Evolutionary conservation across 352 stramenopile species (phyloP), one percentile per base, ranked within the genome.

Genomic region (Globisporangium middletonii): DNA sequence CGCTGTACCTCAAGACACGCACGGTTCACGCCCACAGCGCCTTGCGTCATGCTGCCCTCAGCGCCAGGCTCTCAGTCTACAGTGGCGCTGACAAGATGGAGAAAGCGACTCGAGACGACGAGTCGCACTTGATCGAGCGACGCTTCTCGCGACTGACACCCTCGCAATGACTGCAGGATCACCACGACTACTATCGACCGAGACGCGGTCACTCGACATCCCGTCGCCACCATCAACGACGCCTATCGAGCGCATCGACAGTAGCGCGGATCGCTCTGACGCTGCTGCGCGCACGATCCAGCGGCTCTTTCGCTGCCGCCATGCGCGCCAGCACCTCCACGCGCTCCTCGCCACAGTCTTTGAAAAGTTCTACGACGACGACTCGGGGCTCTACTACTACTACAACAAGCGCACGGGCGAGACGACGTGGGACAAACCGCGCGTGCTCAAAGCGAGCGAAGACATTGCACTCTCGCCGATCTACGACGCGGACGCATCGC

Each of bases 401-500:
- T 56, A 87, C 65, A 86, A 90, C 59, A 82, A 73, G 44, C 69
- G 69, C 16, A 88, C 79, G 28, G 70, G 77, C 23, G 71, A 89
- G 64, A 89, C 74, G 30, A 86, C 78, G 52, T 93, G 83, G 80
- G 73, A 86, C 44, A 91, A 89, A 52, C 83, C 80, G 19, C 71
- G 63, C 28, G 46, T 71, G n/a, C 68, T 92, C 18, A 72, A 72
- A 28, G 46, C 47, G 9, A 65, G 76, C 9, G 69, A 80, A 3
- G 79, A 89, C 50, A 67, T 88, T 42, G 64, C 65, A 35, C 50
- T 88, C 8, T 72, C 75, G 51, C 60, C 58, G 9, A 63, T 71
- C 3, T 75, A 80, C 28, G 43, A 47, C 35, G 53, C 57, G 16
- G 38, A 56, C 13, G 16, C 30, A 8, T 33, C 58, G 35, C 50